Percentiles rank a stretch among this genome's conserved stretches.
These are phyloP conservation scores for Durio zibethinus DNA, from an alignment of 345 rosid genomes.

Conservation along the genomic window DNA sequence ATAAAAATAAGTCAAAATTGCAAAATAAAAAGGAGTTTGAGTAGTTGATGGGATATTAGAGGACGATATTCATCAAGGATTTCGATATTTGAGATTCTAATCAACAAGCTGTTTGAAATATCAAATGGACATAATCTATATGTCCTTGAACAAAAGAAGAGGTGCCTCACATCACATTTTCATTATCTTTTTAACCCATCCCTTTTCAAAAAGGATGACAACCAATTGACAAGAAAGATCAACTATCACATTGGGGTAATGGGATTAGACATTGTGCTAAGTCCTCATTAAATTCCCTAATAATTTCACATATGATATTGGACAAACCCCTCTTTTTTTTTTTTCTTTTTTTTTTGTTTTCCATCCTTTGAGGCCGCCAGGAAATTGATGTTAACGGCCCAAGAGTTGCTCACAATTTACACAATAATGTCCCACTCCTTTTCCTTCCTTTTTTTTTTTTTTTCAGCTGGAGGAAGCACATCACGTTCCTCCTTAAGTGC, in stretches of 20 bases:
- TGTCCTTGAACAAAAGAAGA: conserved; percentile 39
- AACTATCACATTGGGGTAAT: conserved; percentile 40
- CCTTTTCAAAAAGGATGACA: conserved; percentile 40
- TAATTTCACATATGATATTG: conserved; percentile 25
- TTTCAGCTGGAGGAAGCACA: conserved; percentile 24
- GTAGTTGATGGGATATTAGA: conserved; percentile 25
- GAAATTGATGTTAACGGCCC: conserved; percentile 31
- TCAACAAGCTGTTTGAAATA: conserved; percentile 35
- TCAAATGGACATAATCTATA: conserved; percentile 21
- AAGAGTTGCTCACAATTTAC: conserved; percentile 23
- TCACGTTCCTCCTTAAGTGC: conserved; percentile 31
- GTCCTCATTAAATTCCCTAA: conserved; percentile 42
- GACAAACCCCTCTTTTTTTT: conserved; percentile 7
- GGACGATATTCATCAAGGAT: conserved; percentile 20
- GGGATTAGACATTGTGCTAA: conserved; percentile 53
- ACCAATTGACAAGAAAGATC: conserved; percentile 60
- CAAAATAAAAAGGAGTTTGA: not conserved
- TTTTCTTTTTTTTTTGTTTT: not conserved
- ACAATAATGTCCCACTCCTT: conserved; percentile 5
- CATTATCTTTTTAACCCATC: conserved; percentile 27
- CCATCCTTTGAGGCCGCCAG: not conserved
- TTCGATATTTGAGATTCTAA: conserved; percentile 24
- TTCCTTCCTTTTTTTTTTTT: not conserved
- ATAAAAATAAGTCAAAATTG: not conserved
- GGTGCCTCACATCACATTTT: conserved; percentile 11